Evolutionary conservation across 2,329 filamentous ascomycete species (phyloP), one percentile per base, ranked within the genome.

Genomic region (Hymenoscyphus salicellus): DNA sequence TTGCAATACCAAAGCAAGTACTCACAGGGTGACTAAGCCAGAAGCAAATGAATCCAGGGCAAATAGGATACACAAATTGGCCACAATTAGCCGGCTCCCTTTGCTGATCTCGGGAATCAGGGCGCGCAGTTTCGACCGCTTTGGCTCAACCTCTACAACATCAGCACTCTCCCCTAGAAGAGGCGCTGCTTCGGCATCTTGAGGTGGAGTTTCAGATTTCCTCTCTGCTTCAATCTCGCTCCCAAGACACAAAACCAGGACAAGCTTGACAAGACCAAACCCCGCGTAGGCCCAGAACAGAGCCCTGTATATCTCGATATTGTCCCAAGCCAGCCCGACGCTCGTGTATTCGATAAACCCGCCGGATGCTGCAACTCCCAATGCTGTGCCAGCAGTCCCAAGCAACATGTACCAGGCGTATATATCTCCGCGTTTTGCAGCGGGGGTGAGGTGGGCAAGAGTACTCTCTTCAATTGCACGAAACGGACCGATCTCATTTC

Each of bases 1-100:
- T 41, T 14, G 30, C 32, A 16, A 36, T 5, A 10, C 36, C 10
- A 60, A 1, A 26, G 7, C 8, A 16, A 11, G 17, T 17, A 78
- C 83, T 75, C 78, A 87, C 80, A 86, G 72, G 26, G 86, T 85
- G 3, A 87, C 88, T 74, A 93, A 82, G 1, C 90, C 90, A 1
- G 86, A 89, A 1, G 88, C 89, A 63, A 92, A 84, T 0, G 86
- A 84, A 74, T 93, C 90, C 5, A 92, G 72, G 1, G 83, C 83
- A 70, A 92, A 89, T 1, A 94, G 78, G 7, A 89, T 76, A 72
- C 87, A 89, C 0, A 94, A 79, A 59, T 86, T 84, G 60, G 84
- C 74, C 5, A 90, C 78, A 33, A 87, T 80, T 0, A 77, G 71
- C 6, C 82, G 77, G 41, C 82, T 87, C n/a, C 84, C 78, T 2